Evolutionary conservation across 2,329 filamentous ascomycete genomes (phyloP), one percentile per base, ranked within the genome.

Genomic region (Alternaria incomplexa): DNA sequence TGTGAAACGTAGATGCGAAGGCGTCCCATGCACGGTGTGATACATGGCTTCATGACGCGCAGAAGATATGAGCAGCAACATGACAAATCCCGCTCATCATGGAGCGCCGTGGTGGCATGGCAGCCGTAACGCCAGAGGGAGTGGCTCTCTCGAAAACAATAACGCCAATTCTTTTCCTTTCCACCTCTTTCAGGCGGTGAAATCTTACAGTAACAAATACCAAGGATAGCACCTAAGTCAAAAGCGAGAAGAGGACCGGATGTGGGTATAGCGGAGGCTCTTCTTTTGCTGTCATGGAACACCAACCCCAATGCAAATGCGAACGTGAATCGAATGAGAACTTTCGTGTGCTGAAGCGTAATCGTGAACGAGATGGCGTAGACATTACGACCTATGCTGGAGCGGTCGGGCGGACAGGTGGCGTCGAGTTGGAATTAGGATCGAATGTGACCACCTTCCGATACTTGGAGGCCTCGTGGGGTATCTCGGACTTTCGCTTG

Each of bases 181-280:
- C 62, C 60, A 23, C 45, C 47, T 59, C 52, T 56, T 56, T 15
- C 56, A 45, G 52, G 40, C 47, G 48, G 48, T 54, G 28, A 58
- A 44, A 28, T 32, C 51, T 54, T 26, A 32, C 43, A 43, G 15
- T 50, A 58, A 36, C 46, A 26, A 17, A 53, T 45, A 56, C 20
- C 28, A 47, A 58, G 40, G 23, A 32, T 23, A 47, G 23, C 44
- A 40, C 28, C 12, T 40, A 20, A 45, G 26, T 43, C 57, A 61
- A 54, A 51, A 65, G 22, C 56, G 26, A 30, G 28, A 60, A 44
- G 50, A 62, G 51, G 28, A 53, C 62, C 62, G 50, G 54, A 58
- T 63, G 48, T 62, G 68, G 69, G 69, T 72, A 72, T 72, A 69
- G 63, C 58, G 52, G 62, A 68, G 63, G 62, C 63, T 60, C 51